These are phyloP conservation scores for Saccharum spontaneum DNA, from an alignment of 176 grass and related monocot species.

Conservation along the genomic window DNA sequence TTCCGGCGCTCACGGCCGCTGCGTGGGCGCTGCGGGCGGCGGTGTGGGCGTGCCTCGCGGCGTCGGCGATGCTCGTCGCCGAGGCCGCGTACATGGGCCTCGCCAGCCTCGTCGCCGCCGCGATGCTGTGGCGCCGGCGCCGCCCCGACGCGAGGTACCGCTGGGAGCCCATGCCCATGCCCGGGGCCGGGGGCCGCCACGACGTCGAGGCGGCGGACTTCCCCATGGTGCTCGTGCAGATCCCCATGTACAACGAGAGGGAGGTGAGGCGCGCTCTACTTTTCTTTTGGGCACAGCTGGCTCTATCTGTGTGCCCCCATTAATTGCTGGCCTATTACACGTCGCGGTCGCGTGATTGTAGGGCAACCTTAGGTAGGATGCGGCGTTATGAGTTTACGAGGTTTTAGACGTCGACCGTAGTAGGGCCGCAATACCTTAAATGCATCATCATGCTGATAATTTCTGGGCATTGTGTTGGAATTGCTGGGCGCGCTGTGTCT, in stretches of 20 bases:
- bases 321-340: neutral
- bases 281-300: too few species aligned
- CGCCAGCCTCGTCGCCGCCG: slow-evolving; percentile 43
- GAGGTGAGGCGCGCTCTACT: slow-evolving; percentile 46
- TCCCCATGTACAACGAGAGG: slow-evolving; percentile 87
- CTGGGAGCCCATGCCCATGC: slow-evolving; percentile 65
- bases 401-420: neutral
- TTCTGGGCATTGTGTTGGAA: neutral
- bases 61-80: slow-evolving; percentile 76
- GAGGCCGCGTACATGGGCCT: slow-evolving; percentile 82
- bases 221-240: slow-evolving; percentile 94
- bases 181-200: neutral
- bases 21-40: slow-evolving; percentile 37
- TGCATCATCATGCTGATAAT: neutral
- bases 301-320: too few species aligned
- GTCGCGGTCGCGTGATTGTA: neutral
- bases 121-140: slow-evolving; percentile 27
- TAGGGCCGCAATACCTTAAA: neutral
- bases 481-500: too few species aligned
- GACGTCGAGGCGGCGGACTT: slow-evolving; percentile 38
- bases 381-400: neutral
- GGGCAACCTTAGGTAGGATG: neutral
- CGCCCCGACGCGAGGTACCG: slow-evolving; percentile 48
- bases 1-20: slow-evolving; percentile 36
- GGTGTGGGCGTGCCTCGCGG: slow-evolving; percentile 68